Evolutionary conservation across 169 alveolate genomes (phyloP), one percentile per base, ranked within the genome.

Genomic region (Plasmodium inui): DNA sequence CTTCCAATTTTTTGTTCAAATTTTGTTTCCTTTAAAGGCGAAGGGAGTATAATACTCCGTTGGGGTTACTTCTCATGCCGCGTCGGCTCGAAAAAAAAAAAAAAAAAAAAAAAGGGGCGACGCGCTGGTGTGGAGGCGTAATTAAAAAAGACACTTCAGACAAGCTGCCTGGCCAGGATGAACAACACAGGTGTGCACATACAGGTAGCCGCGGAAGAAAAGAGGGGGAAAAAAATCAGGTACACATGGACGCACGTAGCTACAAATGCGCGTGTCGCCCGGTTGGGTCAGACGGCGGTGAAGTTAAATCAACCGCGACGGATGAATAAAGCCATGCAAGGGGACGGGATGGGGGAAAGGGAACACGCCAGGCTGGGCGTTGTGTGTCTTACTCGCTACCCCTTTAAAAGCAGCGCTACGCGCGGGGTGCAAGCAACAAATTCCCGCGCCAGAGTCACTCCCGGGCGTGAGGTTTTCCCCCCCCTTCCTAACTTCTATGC

Each of bases 81-180:
- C 97, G 61, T 94, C 91, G 55, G 93, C 89, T 74, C 67, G 95
- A 76, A 57, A 41, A 34, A 26, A 93, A 10, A 67, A n/a, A 53
- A 34, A 85, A 90, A 14, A 94, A 93, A 67, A 97, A 97, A 74
- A 61, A 61, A 57, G 28, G 28, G 28, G 28, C 19, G 6, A 57
- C 19, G 28, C 32, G 72, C 72, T 57, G 94, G 94, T 96, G 97
- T 97, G 0, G 95, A 90, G 83, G 88, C 3, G 72, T 57, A 57
- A n/a, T 1, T 57, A 57, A 19, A 57, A 57, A 17, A 57, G 17
- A 57, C 22, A 57, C 28, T 57, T 57, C 72, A 19, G 28, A 57
- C 32, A 61, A n/a, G 14, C 32, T 0, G 74, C 14, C 26, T n/a
- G 9, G 1, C 14, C 28, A 0, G 22, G 0, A 57, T 57, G 34